Evolutionary conservation across 805 yeast species (phyloP), one percentile per base, ranked within the genome.

Genomic region (Ogataea methylovora): DNA sequence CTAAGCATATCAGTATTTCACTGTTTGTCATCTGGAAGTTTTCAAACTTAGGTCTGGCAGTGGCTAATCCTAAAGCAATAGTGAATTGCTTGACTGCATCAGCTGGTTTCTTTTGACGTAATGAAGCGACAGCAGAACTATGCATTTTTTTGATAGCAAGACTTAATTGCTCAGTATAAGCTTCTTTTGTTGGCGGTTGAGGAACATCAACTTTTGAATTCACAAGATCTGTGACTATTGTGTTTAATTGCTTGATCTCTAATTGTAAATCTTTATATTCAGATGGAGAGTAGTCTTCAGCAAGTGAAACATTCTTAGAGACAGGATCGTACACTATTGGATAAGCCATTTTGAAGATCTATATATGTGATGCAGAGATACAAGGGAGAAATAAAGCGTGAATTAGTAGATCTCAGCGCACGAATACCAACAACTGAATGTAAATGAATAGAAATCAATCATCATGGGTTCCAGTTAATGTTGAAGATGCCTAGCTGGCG

Each of bases 41-140:
- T 50, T 83, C 92, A 61, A 79, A 81, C 51, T 79, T 78, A 27
- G 79, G 71, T 56, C 92, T 69, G 45, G 80, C 76, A 30, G 65
- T 54, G 12, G 81, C 73, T 69, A 80, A 71, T 35, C 80, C 85
- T 24, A 83, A 63, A 4, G 84, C 90, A 27, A 80, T 60, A 7
- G 73, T 52, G 44, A 79, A 72, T 45, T 76, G 80, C 48, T 77
- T 78, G 26, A 71, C 68, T 1, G 86, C 79, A 10, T 79, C 87
- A 3, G 59, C 60, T 40, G 67, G 67, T 47, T 76, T 73, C 19
- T 65, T 67, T 18, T 63, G 61, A 45, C 74, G 72, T 59, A 82
- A 69, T 5, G 77, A 59, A 28, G 61, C 67, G 4, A 76, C 69
- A 2, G 85, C 87, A 13, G 77, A 63, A 35, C 74, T 82, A 45